Conservation (phyloP, 2,329 filamentous ascomycete species). For the Colletotrichum aenigma region DNA sequence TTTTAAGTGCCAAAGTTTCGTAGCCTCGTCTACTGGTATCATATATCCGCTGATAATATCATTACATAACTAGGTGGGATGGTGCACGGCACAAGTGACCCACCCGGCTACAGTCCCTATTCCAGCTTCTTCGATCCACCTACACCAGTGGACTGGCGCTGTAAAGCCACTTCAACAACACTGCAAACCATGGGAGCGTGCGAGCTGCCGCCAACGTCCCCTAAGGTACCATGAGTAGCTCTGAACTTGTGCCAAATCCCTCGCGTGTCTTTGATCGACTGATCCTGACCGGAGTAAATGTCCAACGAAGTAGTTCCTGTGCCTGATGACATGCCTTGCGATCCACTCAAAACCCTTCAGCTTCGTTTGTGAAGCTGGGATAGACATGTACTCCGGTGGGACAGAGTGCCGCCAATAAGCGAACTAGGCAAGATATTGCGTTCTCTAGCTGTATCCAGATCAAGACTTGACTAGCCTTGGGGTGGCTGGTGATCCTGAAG, state of each 20-base stretch:
- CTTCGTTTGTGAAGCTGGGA: not conserved
- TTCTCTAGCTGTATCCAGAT: not conserved
- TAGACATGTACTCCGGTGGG: not conserved
- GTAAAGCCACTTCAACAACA: not conserved
- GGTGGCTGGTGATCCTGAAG: slow-evolving; percentile 9
- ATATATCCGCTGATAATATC: not conserved
- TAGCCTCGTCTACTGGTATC: not conserved
- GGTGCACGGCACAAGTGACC: not conserved
- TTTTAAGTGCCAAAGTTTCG: not conserved
- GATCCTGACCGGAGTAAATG: not conserved
- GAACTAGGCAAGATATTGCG: not conserved
- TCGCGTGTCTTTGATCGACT: not conserved
- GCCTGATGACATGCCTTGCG: not conserved
- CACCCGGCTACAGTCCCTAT: not conserved
- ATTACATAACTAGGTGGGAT: not conserved
- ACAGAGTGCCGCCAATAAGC: not conserved
- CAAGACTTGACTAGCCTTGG: not conserved
- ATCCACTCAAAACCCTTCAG: not conserved
- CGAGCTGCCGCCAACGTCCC: not conserved
- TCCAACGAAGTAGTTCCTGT: not conserved
- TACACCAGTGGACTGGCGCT: not conserved
- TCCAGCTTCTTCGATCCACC: not conserved
- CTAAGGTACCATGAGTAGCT: not conserved
- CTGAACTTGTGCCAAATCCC: not conserved
- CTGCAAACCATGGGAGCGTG: not conserved